Percentiles rank a stretch among this genome's conserved stretches.
Evolutionary conservation across 352 stramenopile species (phyloP).

Genomic region (Phytopythium oedochilum): DNA sequence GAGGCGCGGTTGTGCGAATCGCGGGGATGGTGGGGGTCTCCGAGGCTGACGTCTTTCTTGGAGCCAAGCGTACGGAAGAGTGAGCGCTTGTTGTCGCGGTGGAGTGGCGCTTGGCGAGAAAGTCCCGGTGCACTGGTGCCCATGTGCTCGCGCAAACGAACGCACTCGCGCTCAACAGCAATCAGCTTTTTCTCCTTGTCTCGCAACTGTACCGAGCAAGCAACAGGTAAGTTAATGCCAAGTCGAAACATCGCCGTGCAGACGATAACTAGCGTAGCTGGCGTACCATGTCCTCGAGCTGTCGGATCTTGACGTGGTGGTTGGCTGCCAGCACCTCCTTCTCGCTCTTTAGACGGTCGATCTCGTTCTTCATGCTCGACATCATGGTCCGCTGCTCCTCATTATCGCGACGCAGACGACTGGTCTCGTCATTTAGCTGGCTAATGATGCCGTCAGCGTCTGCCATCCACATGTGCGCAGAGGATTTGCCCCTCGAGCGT

Average conservation of each 20-base stretch:
- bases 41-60: conserved; percentile 56
- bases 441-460: conserved; percentile 82
- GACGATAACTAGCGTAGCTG: too few species aligned
- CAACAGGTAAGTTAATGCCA: not conserved
- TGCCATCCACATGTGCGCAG: conserved; percentile 78
- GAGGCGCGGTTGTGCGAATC: conserved; percentile 29
- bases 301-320: conserved; percentile 82
- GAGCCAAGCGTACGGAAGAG: conserved; percentile 69
- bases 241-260: not conserved
- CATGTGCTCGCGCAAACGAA: conserved; percentile 60
- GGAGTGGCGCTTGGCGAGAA: conserved; percentile 29
- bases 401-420: conserved; percentile 69
- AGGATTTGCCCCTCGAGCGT: conserved; percentile 50
- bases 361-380: conserved; percentile 51
- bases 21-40: conserved; percentile 31
- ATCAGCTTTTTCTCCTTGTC: conserved; percentile 86
- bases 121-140: conserved; percentile 19
- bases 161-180: conserved; percentile 59
- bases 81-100: conserved; percentile 47
- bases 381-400: conserved; percentile 55
- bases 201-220: conserved; percentile 36
- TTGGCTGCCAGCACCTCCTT: conserved; percentile 74
- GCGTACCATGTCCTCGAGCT: conserved; percentile 56
- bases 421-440: conserved; percentile 68
- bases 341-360: conserved; percentile 68